phyloP scores from a whole-genome alignment of 345 rosid genomes.

The Brassica rapa region DNA sequence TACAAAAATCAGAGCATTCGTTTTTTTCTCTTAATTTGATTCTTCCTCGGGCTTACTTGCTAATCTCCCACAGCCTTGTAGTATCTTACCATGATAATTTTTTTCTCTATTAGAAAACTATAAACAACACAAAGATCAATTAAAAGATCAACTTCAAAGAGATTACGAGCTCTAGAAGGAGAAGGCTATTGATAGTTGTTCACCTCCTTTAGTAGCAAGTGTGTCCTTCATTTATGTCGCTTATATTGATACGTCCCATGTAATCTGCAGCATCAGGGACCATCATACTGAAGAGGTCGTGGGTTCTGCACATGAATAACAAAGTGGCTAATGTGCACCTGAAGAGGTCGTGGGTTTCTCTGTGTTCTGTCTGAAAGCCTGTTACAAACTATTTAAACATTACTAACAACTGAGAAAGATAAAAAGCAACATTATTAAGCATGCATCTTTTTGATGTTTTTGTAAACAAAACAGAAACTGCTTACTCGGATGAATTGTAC shows the following conservation, averaged over 20 bases:
- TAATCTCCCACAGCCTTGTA: no score
- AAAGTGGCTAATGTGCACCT: conserved; percentile 15
- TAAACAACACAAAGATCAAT: no score
- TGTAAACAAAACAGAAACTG: background rate
- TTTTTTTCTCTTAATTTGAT: no score
- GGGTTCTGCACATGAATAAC: no score
- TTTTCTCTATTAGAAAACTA: no score
- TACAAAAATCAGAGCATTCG: no score
- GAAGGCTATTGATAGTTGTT: conserved; percentile 43
- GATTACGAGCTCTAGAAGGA: no score
- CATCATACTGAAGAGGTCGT: conserved; percentile 48
- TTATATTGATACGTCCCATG: conserved; percentile 63
- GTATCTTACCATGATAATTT: no score
- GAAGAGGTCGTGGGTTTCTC: conserved; percentile 91
- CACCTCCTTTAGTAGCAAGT: no score
- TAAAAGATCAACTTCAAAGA: no score
- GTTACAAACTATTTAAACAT: conserved; percentile 15
- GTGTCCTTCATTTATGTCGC: no score
- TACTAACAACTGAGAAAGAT: background rate
- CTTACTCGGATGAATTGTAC: conserved; percentile 99
- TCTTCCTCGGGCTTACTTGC: no score
- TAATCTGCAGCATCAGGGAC: conserved; percentile 96
- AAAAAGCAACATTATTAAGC: background rate
- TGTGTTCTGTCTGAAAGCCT: conserved; percentile 80
- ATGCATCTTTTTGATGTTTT: background rate